These are phyloP conservation scores for Diphasiastrum complanatum DNA, from an alignment of 83 land plant species.

Conservation along the genomic window DNA sequence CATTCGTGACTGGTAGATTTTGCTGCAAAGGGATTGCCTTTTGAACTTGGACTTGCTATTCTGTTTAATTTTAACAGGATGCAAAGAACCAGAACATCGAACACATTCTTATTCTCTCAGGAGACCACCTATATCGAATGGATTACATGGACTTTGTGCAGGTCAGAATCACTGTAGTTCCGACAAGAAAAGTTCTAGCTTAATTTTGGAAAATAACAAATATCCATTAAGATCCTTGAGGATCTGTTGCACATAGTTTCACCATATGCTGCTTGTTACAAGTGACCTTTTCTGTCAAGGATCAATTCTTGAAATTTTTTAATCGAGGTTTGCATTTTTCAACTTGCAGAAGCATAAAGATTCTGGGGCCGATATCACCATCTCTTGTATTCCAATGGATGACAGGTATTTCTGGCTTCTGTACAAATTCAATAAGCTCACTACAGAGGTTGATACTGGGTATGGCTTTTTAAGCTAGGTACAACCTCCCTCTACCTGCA, in stretches of 20 bases:
- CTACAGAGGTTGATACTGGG: too few species aligned
- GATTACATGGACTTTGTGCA: conserved; percentile 97
- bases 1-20: not conserved
- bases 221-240: not conserved
- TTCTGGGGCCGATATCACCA: conserved; percentile 82
- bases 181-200: not conserved
- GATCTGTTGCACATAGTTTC: conserved; percentile 2
- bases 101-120: conserved; percentile 78
- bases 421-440: not conserved
- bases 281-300: not conserved
- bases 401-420: conserved; percentile 55
- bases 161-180: conserved; percentile 30
- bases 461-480: too few species aligned
- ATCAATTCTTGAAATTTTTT: too few species aligned
- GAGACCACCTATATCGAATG: conserved; percentile 96
- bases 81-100: conserved; percentile 69
- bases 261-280: not conserved
- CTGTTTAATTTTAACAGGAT: conserved; percentile 42
- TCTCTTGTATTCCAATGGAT: conserved; percentile 82
- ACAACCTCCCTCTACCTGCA: too few species aligned
- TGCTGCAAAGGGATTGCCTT: too few species aligned
- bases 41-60: not conserved
- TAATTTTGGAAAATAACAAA: not conserved
- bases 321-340: not conserved
- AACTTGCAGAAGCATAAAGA: conserved; percentile 62